Evolutionary conservation across 2,329 filamentous ascomycete species (phyloP).

Genomic region (Claviceps maximensis): DNA sequence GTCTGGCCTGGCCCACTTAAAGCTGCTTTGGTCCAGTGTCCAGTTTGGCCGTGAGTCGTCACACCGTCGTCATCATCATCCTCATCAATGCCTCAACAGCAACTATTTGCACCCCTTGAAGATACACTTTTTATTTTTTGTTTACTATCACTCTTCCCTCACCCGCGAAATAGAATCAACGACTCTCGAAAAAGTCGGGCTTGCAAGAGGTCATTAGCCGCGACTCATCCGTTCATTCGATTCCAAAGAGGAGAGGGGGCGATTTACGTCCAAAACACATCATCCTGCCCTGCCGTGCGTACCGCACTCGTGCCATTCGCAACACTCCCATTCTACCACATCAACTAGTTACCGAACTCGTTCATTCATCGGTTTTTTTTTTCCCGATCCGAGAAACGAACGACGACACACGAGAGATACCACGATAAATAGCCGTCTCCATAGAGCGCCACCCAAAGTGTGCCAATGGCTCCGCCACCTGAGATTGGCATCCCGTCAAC

Average conservation of each 20-base stretch:
- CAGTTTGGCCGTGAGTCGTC: background rate
- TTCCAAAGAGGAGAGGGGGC: background rate
- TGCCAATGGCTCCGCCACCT: conserved; percentile 47
- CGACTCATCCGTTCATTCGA: background rate
- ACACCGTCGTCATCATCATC: background rate
- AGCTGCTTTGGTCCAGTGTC: background rate
- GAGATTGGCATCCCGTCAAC: conserved; percentile 58
- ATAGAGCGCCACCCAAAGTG: background rate
- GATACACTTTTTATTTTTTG: background rate
- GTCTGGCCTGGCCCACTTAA: background rate
- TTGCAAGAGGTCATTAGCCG: background rate
- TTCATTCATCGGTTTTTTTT: background rate
- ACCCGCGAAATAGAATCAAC: background rate
- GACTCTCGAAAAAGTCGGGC: background rate
- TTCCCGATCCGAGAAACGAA: too few relatives aligned
- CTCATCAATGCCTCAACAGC: background rate
- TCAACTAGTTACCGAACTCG: too few relatives aligned
- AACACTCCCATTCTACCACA: too few relatives aligned
- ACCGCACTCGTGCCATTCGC: background rate
- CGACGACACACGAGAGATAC: background rate
- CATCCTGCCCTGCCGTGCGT: background rate
- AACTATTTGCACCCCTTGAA: background rate
- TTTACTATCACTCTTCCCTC: background rate
- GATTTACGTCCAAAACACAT: background rate
- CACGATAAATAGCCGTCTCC: background rate